phyloP scores from a whole-genome alignment of 2,329 filamentous ascomycete species.

The Beauveria medogensis region DNA sequence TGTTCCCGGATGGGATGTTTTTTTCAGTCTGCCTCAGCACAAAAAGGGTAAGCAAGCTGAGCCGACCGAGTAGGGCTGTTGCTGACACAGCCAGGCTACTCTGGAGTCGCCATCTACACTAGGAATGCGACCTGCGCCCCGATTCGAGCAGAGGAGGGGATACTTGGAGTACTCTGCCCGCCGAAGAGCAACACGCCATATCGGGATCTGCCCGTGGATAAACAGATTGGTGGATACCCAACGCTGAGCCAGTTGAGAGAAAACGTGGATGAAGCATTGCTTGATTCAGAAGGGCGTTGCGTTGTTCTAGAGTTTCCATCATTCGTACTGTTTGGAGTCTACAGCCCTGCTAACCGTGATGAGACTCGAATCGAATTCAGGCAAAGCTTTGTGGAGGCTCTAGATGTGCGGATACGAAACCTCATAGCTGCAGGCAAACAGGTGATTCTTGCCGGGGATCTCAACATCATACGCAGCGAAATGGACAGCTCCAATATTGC shows the following conservation, averaged over 20 bases:
- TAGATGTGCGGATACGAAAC: slow-evolving; percentile 81
- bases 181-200: slow-evolving; percentile 65
- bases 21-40: slow-evolving; percentile 83
- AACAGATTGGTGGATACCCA: slow-evolving; percentile 87
- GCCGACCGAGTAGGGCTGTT: too few relatives aligned
- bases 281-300: slow-evolving; percentile 89
- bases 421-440: slow-evolving; percentile 71
- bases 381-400: slow-evolving; percentile 65
- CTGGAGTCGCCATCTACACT: slow-evolving; percentile 91
- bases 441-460: slow-evolving; percentile 77
- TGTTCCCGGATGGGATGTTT: slow-evolving; percentile 91
- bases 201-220: slow-evolving; percentile 61
- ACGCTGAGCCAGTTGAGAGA: slow-evolving; percentile 56
- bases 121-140: slow-evolving; percentile 79
- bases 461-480: slow-evolving; percentile 67
- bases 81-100: slow-evolving; percentile 59
- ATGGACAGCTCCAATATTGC: slow-evolving; percentile 69
- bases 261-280: slow-evolving; percentile 56
- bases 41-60: slow-evolving; percentile 64
- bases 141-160: slow-evolving; percentile 86
- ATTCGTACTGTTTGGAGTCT: slow-evolving; percentile 88
- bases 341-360: slow-evolving; percentile 84
- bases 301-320: slow-evolving; percentile 88
- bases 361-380: slow-evolving; percentile 78
- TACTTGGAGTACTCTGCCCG: slow-evolving; percentile 70